A percentile compares a stretch with the other conserved stretches of the same genome.
Conservation (phyloP, 768 basidiomycete genomes). For the Hemileccinum rubropunctum region DNA sequence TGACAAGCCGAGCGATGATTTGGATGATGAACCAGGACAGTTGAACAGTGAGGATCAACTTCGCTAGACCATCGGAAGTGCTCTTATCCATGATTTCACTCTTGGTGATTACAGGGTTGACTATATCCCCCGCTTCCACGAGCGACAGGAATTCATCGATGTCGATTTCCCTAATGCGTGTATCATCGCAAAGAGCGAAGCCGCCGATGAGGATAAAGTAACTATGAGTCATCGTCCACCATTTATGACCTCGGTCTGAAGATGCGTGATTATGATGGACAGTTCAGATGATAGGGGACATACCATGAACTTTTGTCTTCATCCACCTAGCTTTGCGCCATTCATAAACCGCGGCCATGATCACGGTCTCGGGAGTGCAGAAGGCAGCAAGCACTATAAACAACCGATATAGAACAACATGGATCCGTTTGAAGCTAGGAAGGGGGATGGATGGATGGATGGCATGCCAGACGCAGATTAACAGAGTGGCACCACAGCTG, state of each 20-base stretch:
- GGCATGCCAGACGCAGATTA: not conserved
- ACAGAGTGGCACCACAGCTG: not conserved
- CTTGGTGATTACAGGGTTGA: not conserved
- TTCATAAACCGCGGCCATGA: not conserved
- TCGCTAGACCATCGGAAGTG: not conserved
- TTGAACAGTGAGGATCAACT: not conserved
- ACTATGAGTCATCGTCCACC: conserved; percentile 3
- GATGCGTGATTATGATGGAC: not conserved
- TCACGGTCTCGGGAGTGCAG: not conserved
- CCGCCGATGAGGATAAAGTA: not conserved
- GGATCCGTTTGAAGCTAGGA: not conserved
- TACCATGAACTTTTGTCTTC: not conserved
- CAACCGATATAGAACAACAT: not conserved
- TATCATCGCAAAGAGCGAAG: not conserved
- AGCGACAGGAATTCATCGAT: not conserved
- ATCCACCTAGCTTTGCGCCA: not conserved
- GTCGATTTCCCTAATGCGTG: not conserved
- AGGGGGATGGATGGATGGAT: too few species aligned
- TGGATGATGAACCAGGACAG: not conserved
- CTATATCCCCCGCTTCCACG: not conserved
- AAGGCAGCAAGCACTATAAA: not conserved
- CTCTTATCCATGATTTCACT: not conserved
- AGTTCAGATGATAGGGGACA: not conserved
- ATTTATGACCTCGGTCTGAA: not conserved
- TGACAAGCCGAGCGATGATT: not conserved